These are phyloP conservation scores for Hysterium pulicare DNA, from an alignment of 2,329 filamentous ascomycete species.

Conservation along the genomic window DNA sequence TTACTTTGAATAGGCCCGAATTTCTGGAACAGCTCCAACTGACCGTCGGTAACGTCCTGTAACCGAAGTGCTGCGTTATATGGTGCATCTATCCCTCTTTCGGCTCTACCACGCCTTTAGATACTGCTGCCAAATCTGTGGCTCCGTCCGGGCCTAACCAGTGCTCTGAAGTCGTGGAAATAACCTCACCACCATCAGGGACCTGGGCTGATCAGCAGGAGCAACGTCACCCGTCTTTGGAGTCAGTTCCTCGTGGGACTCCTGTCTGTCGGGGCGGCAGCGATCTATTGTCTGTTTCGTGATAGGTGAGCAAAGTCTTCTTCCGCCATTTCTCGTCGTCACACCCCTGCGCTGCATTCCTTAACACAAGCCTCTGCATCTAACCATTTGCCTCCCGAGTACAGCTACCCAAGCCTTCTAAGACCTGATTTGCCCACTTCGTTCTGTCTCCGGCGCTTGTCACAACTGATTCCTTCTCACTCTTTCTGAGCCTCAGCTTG, in stretches of 20 bases:
- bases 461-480: slow-evolving; percentile 6
- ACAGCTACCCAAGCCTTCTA: slow-evolving; percentile 11
- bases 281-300: slow-evolving; percentile 13
- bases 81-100: neutral
- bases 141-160: slow-evolving; percentile 1
- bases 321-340: slow-evolving; percentile 16
- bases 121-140: slow-evolving; percentile 1
- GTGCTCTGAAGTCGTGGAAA: neutral
- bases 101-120: neutral
- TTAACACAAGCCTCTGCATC: slow-evolving; percentile 11
- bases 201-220: slow-evolving; percentile 24
- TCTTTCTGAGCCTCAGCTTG: slow-evolving; percentile 13
- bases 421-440: slow-evolving; percentile 6
- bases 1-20: slow-evolving; percentile 5
- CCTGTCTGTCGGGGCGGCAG: slow-evolving; percentile 7
- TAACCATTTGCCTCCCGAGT: slow-evolving; percentile 16
- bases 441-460: slow-evolving; percentile 7
- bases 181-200: slow-evolving; percentile 13
- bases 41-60: neutral
- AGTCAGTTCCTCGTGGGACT: slow-evolving; percentile 13
- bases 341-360: slow-evolving; percentile 15
- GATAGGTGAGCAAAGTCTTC: slow-evolving; percentile 9
- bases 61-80: neutral
- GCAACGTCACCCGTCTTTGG: slow-evolving; percentile 24
- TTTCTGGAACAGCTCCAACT: slow-evolving; percentile 3